Conservation (phyloP, 139 green algal species). For the Chlamydomonas asymmetrica region DNA sequence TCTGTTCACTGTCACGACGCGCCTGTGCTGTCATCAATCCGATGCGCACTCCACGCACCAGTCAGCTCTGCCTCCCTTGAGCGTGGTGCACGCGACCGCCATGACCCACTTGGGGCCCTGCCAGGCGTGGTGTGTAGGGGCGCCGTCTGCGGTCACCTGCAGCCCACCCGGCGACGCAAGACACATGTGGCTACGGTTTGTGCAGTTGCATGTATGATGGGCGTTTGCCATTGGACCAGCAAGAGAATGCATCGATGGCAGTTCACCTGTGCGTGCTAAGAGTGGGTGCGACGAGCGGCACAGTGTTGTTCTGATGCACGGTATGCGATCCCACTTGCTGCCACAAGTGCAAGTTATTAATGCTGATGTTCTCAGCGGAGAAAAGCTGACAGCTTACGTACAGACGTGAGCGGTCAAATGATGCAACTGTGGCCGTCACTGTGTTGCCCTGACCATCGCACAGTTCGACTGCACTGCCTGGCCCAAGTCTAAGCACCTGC, state of each 20-base stretch:
- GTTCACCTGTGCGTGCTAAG: background rate
- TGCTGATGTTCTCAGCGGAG: background rate
- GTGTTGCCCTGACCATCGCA: conserved; percentile 71
- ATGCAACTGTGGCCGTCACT: conserved; percentile 5
- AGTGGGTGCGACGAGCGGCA: no score
- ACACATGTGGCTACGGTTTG: background rate
- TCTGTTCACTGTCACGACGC: no score
- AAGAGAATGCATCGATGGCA: background rate
- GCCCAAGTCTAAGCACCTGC: conserved; percentile 33
- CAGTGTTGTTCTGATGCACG: no score
- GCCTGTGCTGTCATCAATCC: no score
- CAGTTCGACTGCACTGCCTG: conserved; percentile 68
- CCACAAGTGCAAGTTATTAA: background rate
- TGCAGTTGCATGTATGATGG: background rate
- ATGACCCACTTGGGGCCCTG: conserved; percentile 48
- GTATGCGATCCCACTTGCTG: background rate
- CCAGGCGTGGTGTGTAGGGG: conserved; percentile 17
- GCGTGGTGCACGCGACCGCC: conserved; percentile 65
- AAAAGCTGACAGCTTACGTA: conserved; percentile 17
- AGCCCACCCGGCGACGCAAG: background rate
- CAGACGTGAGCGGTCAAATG: conserved; percentile 10
- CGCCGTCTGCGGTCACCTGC: conserved; percentile 25
- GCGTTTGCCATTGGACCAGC: background rate
- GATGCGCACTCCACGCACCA: no score
- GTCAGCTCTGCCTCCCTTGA: conserved; percentile 85